A percentile compares a stretch with the other conserved stretches of the same genome.
Conservation (phyloP, 108 stramenopile genomes). For the Cylindrotheca fusiformis region DNA sequence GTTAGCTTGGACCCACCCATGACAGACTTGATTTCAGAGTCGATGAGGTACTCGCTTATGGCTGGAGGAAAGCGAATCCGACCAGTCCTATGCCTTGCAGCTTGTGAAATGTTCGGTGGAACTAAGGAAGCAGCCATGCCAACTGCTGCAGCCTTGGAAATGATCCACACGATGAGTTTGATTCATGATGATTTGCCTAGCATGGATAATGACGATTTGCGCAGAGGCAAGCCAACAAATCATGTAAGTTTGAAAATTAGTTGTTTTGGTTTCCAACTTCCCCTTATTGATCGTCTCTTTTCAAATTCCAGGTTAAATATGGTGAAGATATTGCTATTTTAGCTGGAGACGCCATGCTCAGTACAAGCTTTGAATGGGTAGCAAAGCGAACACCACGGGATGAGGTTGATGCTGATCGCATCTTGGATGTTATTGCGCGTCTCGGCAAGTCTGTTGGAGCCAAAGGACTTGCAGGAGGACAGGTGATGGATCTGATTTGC, state of each 20-base stretch:
- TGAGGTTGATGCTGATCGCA: constrained; percentile 65
- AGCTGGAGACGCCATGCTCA: constrained; percentile 86
- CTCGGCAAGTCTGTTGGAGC: constrained; percentile 90
- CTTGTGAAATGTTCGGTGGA: constrained; percentile 92
- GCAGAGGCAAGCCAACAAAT: constrained; percentile 91
- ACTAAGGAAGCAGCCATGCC: constrained; percentile 83
- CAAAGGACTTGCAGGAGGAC: constrained; percentile 91
- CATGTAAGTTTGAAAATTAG: constrained; percentile 59
- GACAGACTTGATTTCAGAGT: constrained; percentile 86
- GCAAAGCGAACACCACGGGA: constrained; percentile 63
- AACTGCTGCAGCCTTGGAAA: constrained; percentile 92
- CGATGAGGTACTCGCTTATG: constrained; percentile 94
- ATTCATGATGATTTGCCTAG: constrained; percentile 96
- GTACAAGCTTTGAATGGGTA: constrained; percentile 73
- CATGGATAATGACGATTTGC: constrained; percentile 95
- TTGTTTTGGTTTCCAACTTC: constrained; percentile 3
- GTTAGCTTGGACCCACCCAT: constrained; percentile 41
- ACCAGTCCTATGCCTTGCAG: constrained; percentile 91
- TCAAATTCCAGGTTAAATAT: constrained; percentile 69
- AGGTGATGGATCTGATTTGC: constrained; percentile 94
- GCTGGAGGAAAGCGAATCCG: constrained; percentile 95
- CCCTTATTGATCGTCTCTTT: neutral
- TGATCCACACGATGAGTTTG: constrained; percentile 98
- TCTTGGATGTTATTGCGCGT: constrained; percentile 87
- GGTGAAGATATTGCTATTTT: constrained; percentile 97